These are phyloP conservation scores for Taphrina betulina DNA, from an alignment of 1,139 yeast species.

Conservation along the genomic window DNA sequence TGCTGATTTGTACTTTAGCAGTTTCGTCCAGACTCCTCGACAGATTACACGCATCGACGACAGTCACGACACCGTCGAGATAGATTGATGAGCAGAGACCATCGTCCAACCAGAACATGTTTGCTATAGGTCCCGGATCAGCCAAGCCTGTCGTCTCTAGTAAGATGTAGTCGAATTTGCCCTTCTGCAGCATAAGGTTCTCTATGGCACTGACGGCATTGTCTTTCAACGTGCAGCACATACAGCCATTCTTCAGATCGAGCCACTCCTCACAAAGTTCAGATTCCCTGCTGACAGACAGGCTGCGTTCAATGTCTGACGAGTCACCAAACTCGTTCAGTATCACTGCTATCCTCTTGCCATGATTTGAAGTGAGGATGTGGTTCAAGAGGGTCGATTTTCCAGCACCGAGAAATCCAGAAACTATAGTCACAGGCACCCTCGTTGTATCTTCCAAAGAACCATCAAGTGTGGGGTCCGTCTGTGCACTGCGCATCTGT, in stretches of 20 bases:
- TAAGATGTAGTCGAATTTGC: constrained; percentile 78
- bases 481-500: no score
- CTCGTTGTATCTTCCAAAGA: constrained; percentile 44
- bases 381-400: constrained; percentile 79
- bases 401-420: constrained; percentile 95
- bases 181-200: constrained; percentile 69
- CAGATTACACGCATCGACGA: constrained; percentile 75
- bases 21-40: constrained; percentile 63
- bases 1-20: constrained; percentile 61
- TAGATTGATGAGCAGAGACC: constrained; percentile 79
- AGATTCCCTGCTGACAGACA: constrained; percentile 67
- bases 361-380: constrained; percentile 62
- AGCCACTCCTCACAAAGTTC: constrained; percentile 82
- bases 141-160: constrained; percentile 98
- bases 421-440: constrained; percentile 88
- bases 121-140: constrained; percentile 93
- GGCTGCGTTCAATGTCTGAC: constrained; percentile 80
- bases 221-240: constrained; percentile 87
- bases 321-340: constrained; percentile 60
- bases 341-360: constrained; percentile 78
- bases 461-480: no score
- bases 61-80: constrained; percentile 92
- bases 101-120: constrained; percentile 96
- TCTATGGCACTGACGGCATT: constrained; percentile 94
- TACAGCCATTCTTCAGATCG: constrained; percentile 92